Base-by-base conservation (phyloP, 2,329 filamentous ascomycete species). In the Aspergillus sp. region DNA sequence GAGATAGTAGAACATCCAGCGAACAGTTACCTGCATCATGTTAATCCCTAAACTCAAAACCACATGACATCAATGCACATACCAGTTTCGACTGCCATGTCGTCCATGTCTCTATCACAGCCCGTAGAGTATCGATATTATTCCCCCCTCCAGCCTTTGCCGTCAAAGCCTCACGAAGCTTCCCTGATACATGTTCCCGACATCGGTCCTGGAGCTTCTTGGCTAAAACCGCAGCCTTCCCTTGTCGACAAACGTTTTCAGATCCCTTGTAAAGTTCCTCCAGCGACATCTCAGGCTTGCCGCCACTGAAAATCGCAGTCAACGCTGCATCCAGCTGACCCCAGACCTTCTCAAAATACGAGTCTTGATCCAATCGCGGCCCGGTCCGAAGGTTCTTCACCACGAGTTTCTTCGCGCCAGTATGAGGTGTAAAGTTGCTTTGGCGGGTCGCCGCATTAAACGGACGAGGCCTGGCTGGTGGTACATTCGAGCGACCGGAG, bases 1-100 rank as follows among this genome's bases (percentile, higher is more conserved):
- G 52, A 98, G 78, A 60, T 90, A 98, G 70, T 90, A 95, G 68
- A 96, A 97, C 33, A 94, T 86, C 50, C 87, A 91, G 39, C 90
- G 82, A 41, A 98, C 80, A 10, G 84, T 83, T 52, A 83, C 79
- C 83, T 90, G 54, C 7, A 29, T 9, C 32, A 37, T 27, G 35
- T 37, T 33, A 37, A 40, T 40, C 27, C 33, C n/a, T 33, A 27
- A 19, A 11, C 10, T 35, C 6, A 13, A n/a, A 35, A 7, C 9
- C 27, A n/a, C 27, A 31, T 44, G n/a, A 8, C 6, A 11, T 19
- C 19, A 19, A 11, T 27, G 34, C 29, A 64, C 79, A 53, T 73
- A 88, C 86, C 69, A 89, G 75, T 65, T 93, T 86, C 33, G 77
- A 72, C 55, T 83, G 86, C 90, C 91, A 98, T 19, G 72, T 73